Conservation (phyloP, 805 yeast species). For the Kluyveromyces starmeri region DNA sequence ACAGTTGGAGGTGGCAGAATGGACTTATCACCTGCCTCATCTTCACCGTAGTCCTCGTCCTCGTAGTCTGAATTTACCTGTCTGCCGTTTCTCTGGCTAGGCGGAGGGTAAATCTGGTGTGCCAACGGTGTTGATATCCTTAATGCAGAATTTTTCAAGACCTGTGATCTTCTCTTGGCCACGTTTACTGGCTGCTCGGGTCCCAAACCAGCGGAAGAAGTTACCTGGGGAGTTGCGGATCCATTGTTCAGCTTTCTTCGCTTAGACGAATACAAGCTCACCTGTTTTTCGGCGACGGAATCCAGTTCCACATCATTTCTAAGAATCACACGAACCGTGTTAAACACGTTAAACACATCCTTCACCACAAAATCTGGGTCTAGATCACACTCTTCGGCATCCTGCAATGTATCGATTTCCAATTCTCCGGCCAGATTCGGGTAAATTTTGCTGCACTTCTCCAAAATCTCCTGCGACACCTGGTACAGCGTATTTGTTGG, state of each 20-base stretch:
- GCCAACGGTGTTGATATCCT: constrained; percentile 34
- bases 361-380: constrained; percentile 67
- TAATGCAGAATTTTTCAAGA: constrained; percentile 11
- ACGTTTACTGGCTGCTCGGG: constrained; percentile 8
- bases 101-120: constrained; percentile 33
- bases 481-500: constrained; percentile 37
- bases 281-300: constrained; percentile 10
- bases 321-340: constrained; percentile 39
- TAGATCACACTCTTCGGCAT: constrained; percentile 57
- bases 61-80: constrained; percentile 22
- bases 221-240: constrained; percentile 7
- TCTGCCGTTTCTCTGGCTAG: constrained; percentile 8
- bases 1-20: constrained; percentile 31
- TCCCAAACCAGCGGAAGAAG: constrained; percentile 10
- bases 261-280: constrained; percentile 21
- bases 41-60: constrained; percentile 22
- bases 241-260: constrained; percentile 18
- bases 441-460: constrained; percentile 52
- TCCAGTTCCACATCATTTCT: constrained; percentile 32
- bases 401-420: constrained; percentile 55
- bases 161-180: constrained; percentile 10
- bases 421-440: constrained; percentile 48
- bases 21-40: constrained; percentile 27
- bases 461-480: constrained; percentile 45
- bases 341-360: constrained; percentile 51